Percentiles rank a stretch among this genome's conserved stretches.
Conservation (phyloP, 768 basidiomycete genomes). For the Boletus patriciae region DNA sequence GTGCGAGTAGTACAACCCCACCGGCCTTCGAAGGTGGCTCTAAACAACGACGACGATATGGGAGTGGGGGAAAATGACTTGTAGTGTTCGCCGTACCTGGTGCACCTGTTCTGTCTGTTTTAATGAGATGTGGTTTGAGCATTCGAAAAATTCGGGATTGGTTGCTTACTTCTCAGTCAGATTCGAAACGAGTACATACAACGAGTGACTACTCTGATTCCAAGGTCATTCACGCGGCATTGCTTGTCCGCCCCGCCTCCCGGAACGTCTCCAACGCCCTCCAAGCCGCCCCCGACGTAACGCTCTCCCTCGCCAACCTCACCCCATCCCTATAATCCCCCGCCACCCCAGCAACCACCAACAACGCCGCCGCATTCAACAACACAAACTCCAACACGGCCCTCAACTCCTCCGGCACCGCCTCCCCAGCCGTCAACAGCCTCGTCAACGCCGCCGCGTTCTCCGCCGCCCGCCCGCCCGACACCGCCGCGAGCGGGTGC, state of each 20-base stretch:
- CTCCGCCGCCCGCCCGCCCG: constrained; percentile 70
- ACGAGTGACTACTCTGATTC: too few species aligned
- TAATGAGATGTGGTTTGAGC: too few species aligned
- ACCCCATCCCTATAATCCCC: constrained; percentile 70
- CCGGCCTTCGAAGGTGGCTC: too few species aligned
- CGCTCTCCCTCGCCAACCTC: constrained; percentile 58
- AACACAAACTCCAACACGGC: constrained; percentile 85
- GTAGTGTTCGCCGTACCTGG: too few species aligned
- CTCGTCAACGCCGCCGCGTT: constrained; percentile 74
- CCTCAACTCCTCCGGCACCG: constrained; percentile 54
- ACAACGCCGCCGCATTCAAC: constrained; percentile 84
- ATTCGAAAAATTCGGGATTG: too few species aligned
- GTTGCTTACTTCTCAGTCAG: neutral
- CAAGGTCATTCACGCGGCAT: too few species aligned
- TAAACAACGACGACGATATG: too few species aligned
- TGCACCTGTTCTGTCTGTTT: too few species aligned
- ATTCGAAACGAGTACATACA: too few species aligned
- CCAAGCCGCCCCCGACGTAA: constrained; percentile 62
- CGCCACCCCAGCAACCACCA: constrained; percentile 82
- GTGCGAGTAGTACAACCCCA: too few species aligned
- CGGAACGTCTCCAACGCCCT: constrained; percentile 53
- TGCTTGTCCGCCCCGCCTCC: constrained; percentile 33
- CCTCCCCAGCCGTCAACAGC: constrained; percentile 58
- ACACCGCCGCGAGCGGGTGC: constrained; percentile 70
- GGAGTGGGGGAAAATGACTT: too few species aligned